Conservation (phyloP, 2,329 filamentous ascomycete species). For the Helminthosporium solani region DNA sequence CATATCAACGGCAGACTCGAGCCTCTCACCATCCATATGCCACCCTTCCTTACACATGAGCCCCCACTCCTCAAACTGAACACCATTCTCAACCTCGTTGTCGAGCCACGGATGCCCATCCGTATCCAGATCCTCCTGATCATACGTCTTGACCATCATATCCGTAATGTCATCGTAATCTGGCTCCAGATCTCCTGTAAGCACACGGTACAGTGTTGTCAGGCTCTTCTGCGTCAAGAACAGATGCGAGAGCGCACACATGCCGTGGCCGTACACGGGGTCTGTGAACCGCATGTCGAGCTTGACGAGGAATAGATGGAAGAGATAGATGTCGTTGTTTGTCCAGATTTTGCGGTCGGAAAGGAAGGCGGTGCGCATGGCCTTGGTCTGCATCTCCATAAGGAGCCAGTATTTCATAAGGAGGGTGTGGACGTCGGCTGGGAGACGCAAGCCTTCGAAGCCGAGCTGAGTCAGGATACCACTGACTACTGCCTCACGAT, state of each 20-base stretch:
- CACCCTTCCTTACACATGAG: slow-evolving; percentile 45
- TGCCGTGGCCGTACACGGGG: slow-evolving; percentile 57
- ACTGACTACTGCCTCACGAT: slow-evolving; percentile 47
- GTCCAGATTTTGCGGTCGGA: slow-evolving; percentile 57
- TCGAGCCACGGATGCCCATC: slow-evolving; percentile 22
- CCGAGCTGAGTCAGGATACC: slow-evolving; percentile 61
- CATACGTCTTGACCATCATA: slow-evolving; percentile 23
- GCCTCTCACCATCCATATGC: slow-evolving; percentile 58
- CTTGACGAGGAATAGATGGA: slow-evolving; percentile 69
- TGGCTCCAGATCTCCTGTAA: slow-evolving; percentile 51
- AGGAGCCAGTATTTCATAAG: slow-evolving; percentile 68
- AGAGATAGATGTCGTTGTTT: slow-evolving; percentile 60
- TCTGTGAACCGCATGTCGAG: slow-evolving; percentile 69
- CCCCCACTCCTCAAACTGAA: slow-evolving; percentile 37
- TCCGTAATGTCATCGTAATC: slow-evolving; percentile 28
- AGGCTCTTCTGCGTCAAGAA: slow-evolving; percentile 59
- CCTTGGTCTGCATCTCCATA: slow-evolving; percentile 64
- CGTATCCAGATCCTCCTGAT: slow-evolving; percentile 19
- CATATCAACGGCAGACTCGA: slow-evolving; percentile 41
- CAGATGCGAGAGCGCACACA: slow-evolving; percentile 29
- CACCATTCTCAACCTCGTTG: slow-evolving; percentile 24
- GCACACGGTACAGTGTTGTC: slow-evolving; percentile 58
- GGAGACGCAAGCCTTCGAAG: slow-evolving; percentile 55
- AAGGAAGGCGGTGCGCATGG: slow-evolving; percentile 57
- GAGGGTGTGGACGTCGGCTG: slow-evolving; percentile 54